Conservation (phyloP, 345 rosid genomes). For the Citrus reticulata region DNA sequence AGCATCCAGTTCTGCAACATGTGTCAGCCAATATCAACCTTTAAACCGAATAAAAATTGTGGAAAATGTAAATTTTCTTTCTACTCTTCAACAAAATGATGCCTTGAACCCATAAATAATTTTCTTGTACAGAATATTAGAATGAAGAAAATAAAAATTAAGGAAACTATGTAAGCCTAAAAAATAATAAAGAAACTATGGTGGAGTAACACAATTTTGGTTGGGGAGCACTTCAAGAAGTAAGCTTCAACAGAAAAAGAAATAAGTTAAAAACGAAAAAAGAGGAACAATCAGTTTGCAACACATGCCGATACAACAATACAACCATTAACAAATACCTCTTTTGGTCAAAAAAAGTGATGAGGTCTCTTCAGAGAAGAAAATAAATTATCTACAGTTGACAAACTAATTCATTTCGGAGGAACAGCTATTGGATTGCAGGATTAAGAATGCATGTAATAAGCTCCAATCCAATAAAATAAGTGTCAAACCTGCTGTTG, state of each 20-base stretch:
- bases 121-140: neutral
- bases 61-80: neutral
- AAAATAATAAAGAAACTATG: no score
- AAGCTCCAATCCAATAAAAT: slow-evolving; percentile 12
- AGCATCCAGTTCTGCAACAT: slow-evolving; percentile 83
- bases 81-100: neutral
- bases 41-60: slow-evolving; percentile 1
- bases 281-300: neutral
- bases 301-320: neutral
- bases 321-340: neutral
- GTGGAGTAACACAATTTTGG: neutral
- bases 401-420: neutral
- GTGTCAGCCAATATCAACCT: slow-evolving; percentile 21
- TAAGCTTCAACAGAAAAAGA: neutral
- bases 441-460: neutral
- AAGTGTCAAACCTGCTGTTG: slow-evolving; percentile 56
- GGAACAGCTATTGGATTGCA: neutral
- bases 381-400: neutral
- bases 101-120: neutral
- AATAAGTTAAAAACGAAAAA: neutral
- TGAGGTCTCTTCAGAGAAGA: neutral
- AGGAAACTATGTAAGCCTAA: no score
- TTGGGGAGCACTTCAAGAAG: neutral
- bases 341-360: neutral
- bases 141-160: neutral